Conservation (phyloP, 495 filamentous ascomycete genomes). For the Talaromyces proteolyticus region DNA sequence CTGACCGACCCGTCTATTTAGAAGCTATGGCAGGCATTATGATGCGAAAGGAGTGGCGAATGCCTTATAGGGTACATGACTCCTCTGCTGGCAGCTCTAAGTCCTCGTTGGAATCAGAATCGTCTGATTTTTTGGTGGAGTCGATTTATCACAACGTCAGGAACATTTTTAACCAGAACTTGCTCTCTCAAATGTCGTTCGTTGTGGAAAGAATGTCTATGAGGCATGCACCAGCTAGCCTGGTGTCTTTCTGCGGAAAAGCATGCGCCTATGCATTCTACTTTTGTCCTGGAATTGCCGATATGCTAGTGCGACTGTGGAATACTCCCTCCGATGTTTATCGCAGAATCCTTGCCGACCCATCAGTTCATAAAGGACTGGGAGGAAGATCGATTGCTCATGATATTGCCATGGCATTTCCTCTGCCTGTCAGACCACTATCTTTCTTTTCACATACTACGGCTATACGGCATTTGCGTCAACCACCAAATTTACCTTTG, state of each 20-base stretch:
- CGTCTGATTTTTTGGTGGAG: conserved; percentile 77
- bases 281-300: conserved; percentile 85
- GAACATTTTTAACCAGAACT: conserved; percentile 81
- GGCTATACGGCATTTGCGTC: conserved; percentile 60
- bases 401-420: conserved; percentile 66
- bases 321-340: conserved; percentile 57
- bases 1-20: conserved; percentile 74
- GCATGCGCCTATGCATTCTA: conserved; percentile 94
- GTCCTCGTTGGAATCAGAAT: conserved; percentile 50
- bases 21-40: conserved; percentile 82
- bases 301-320: conserved; percentile 83
- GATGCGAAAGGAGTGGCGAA: conserved; percentile 88
- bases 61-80: conserved; percentile 50
- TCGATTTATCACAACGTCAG: conserved; percentile 93
- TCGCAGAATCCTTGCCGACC: conserved; percentile 64
- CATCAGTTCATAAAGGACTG: conserved; percentile 41
- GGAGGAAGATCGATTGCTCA: conserved; percentile 33
- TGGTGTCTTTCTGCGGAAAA: conserved; percentile 92
- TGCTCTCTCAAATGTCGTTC: conserved; percentile 80
- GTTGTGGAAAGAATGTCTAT: conserved; percentile 90
- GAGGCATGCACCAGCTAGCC: conserved; percentile 80
- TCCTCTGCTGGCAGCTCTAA: conserved; percentile 35
- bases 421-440: conserved; percentile 60
- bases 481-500: conserved; percentile 60
- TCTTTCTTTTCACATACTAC: conserved; percentile 63